These are phyloP conservation scores for Ogataea haglerorum DNA, from an alignment of 805 yeast species.

Conservation along the genomic window DNA sequence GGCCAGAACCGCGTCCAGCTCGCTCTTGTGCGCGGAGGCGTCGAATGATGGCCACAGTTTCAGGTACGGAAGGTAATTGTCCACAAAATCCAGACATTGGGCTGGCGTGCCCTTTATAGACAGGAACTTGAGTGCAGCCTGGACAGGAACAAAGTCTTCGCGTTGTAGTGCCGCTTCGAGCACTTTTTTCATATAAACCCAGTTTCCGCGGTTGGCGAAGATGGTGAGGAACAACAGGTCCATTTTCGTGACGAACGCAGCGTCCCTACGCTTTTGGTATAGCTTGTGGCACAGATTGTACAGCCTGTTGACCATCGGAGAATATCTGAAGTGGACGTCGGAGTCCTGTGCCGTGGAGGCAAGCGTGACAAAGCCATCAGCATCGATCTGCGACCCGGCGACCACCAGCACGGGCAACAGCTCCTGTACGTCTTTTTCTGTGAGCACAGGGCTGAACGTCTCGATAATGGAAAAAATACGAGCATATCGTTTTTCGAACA, in stretches of 20 bases:
- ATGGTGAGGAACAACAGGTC: conserved; percentile 17
- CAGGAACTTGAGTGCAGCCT: conserved; percentile 10
- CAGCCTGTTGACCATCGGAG: conserved; percentile 15
- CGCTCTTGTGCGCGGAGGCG: background rate
- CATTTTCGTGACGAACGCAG: conserved; percentile 10
- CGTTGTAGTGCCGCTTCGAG: conserved; percentile 15
- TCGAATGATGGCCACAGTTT: conserved; percentile 8
- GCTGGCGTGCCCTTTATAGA: conserved; percentile 7
- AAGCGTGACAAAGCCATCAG: conserved; percentile 21
- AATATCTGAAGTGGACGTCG: conserved; percentile 9
- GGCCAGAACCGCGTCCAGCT: conserved; percentile 8
- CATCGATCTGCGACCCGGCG: conserved; percentile 29
- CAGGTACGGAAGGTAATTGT: conserved; percentile 16
- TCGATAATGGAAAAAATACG: conserved; percentile 18
- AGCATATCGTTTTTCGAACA: conserved; percentile 22
- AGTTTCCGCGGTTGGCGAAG: conserved; percentile 18
- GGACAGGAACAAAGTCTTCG: conserved; percentile 13
- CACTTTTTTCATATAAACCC: conserved; percentile 15
- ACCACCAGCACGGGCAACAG: conserved; percentile 26
- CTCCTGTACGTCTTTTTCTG: conserved; percentile 17
- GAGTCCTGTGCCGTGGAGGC: background rate
- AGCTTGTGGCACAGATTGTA: conserved; percentile 13
- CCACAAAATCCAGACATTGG: conserved; percentile 14
- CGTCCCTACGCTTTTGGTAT: conserved; percentile 6
- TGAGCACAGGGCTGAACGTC: conserved; percentile 22